A percentile compares a stretch with the other conserved stretches of the same genome.
These are phyloP conservation scores for Phanerodontia chrysosporium DNA, from an alignment of 768 basidiomycete species.

Conservation along the genomic window DNA sequence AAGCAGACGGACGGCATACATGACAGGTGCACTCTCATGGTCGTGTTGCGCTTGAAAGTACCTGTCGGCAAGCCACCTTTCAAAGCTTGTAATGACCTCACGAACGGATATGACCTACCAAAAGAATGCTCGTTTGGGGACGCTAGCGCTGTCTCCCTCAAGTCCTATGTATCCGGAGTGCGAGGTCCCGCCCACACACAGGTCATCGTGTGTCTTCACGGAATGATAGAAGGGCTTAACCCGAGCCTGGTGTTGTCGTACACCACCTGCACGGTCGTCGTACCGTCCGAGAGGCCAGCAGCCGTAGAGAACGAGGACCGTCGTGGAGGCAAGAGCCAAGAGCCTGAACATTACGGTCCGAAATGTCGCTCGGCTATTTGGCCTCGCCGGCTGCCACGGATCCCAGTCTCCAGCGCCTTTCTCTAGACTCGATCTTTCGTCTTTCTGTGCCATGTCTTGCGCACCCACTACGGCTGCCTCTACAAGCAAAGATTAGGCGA, in stretches of 20 bases:
- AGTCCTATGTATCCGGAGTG: constrained; percentile 28
- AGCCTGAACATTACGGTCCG: not conserved
- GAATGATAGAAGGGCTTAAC: not conserved
- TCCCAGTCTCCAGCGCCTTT: not conserved
- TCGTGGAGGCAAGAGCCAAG: not conserved
- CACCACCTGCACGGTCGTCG: no score
- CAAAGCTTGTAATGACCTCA: no score
- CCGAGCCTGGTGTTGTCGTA: no score
- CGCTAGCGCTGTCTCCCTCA: constrained; percentile 21
- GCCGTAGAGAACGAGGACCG: not conserved
- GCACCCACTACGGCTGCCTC: no score
- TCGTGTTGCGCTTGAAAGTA: constrained; percentile 29
- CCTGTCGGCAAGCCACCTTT: constrained; percentile 18
- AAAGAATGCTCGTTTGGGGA: constrained; percentile 18
- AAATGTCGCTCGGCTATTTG: not conserved
- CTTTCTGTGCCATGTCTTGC: no score
- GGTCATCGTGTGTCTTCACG: not conserved
- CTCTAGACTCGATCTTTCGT: not conserved
- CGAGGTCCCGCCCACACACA: constrained; percentile 9
- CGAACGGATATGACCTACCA: constrained; percentile 2
- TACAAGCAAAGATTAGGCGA: no score
- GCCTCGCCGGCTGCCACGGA: not conserved
- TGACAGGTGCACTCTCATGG: constrained; percentile 25
- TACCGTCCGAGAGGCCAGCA: no score
- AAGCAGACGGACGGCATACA: constrained; percentile 17